Evolutionary conservation across 2,329 filamentous ascomycete genomes (phyloP).

Genomic region (Lomentospora prolificans): DNA sequence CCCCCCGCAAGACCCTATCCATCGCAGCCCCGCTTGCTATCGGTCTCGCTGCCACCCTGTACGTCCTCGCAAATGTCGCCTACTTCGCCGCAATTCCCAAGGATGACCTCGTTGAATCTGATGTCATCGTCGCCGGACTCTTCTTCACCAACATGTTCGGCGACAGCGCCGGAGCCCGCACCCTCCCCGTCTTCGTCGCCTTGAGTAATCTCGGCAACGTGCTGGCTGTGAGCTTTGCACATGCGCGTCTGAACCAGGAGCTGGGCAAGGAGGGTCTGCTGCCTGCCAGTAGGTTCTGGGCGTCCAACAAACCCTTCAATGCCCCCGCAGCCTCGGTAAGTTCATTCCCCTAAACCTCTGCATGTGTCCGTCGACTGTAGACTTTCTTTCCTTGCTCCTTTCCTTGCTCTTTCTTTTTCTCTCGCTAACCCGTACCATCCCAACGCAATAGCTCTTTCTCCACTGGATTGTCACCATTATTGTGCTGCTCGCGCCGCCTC

Average conservation of each 20-base stretch:
- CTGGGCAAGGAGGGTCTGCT: constrained; percentile 61
- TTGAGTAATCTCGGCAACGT: constrained; percentile 54
- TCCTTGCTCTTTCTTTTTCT: neutral
- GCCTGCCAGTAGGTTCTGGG: constrained; percentile 57
- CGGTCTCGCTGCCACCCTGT: constrained; percentile 48
- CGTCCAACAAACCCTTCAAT: constrained; percentile 58
- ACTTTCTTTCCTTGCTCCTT: neutral
- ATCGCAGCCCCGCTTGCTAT: constrained; percentile 49
- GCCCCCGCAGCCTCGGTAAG: constrained; percentile 47
- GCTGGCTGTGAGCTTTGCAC: constrained; percentile 49
- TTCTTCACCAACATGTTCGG: constrained; percentile 57
- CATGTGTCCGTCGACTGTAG: too few relatives aligned
- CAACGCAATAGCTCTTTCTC: constrained; percentile 38
- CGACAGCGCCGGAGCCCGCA: constrained; percentile 36
- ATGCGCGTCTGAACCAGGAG: constrained; percentile 52
- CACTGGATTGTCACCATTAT: constrained; percentile 58
- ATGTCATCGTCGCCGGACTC: constrained; percentile 48
- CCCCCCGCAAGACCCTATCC: constrained; percentile 41
- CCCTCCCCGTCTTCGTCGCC: constrained; percentile 46
- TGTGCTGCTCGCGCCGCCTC: constrained; percentile 55
- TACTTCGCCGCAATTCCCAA: constrained; percentile 56
- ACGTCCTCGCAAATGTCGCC: constrained; percentile 54
- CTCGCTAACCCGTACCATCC: too few relatives aligned
- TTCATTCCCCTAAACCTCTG: too few relatives aligned
- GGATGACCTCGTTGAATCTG: constrained; percentile 43